Evolutionary conservation across 2,329 filamentous ascomycete genomes (phyloP).

Genomic region (Colletotrichum gloeosporioides): DNA sequence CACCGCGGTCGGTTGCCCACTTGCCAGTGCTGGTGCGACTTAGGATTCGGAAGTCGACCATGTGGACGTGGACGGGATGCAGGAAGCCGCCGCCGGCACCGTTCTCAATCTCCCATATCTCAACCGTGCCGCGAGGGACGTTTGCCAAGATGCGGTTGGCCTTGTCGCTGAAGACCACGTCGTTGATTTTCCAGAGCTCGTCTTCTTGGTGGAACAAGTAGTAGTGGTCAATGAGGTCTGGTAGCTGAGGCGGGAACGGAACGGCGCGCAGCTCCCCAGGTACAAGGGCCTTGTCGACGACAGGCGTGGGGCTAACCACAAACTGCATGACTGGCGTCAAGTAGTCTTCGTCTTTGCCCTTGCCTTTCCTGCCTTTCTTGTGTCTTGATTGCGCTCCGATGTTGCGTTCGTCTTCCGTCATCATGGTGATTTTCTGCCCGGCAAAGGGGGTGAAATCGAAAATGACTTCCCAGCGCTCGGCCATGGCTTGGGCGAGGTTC

Average conservation of each 20-base stretch:
- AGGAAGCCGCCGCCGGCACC: slow-evolving; percentile 48
- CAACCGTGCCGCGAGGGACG: slow-evolving; percentile 49
- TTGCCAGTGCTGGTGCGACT: slow-evolving; percentile 39
- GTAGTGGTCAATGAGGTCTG: slow-evolving; percentile 41
- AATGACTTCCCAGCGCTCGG: slow-evolving; percentile 63
- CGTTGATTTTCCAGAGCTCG: slow-evolving; percentile 56
- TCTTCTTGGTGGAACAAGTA: slow-evolving; percentile 51
- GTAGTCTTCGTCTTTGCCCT: slow-evolving; percentile 53
- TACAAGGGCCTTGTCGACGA: slow-evolving; percentile 39
- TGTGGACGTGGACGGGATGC: slow-evolving; percentile 63
- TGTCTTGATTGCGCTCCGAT: background rate
- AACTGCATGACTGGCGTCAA: slow-evolving; percentile 58
- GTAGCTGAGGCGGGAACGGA: slow-evolving; percentile 36
- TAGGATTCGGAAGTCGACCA: slow-evolving; percentile 63
- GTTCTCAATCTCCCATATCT: slow-evolving; percentile 58
- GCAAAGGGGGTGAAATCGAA: slow-evolving; percentile 57
- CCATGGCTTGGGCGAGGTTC: slow-evolving; percentile 53
- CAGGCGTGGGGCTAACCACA: slow-evolving; percentile 42
- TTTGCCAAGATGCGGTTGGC: slow-evolving; percentile 54
- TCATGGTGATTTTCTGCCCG: slow-evolving; percentile 51
- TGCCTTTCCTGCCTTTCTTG: slow-evolving; percentile 26
- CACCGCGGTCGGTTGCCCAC: slow-evolving; percentile 38
- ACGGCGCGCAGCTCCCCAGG: slow-evolving; percentile 40
- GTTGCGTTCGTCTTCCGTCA: slow-evolving; percentile 18
- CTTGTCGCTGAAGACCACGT: slow-evolving; percentile 49